A percentile compares a stretch with the other conserved stretches of the same genome.
Conservation (phyloP, 768 basidiomycete species). For the Imleria badia region DNA sequence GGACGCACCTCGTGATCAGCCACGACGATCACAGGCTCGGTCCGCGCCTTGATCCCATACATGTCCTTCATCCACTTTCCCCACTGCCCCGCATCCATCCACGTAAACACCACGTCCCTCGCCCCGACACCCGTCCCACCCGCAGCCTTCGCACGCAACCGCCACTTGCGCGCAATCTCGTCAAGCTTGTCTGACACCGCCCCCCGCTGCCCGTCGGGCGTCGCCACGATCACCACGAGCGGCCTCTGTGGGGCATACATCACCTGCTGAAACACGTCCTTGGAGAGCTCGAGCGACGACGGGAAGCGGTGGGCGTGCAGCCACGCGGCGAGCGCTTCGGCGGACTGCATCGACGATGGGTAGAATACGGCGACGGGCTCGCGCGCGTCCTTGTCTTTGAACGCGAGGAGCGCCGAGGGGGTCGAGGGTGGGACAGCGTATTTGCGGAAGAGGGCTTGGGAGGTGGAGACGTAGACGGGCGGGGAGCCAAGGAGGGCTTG, state of each 20-base stretch:
- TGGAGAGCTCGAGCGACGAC: conserved; percentile 67
- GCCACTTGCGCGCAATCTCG: conserved; percentile 63
- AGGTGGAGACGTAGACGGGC: conserved; percentile 44
- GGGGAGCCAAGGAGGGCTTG: conserved; percentile 50
- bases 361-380: conserved; percentile 46
- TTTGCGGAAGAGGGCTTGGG: conserved; percentile 32
- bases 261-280: conserved; percentile 77
- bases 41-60: conserved; percentile 61
- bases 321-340: conserved; percentile 46
- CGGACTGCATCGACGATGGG: background rate
- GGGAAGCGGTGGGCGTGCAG: conserved; percentile 72
- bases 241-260: conserved; percentile 80
- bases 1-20: conserved; percentile 67
- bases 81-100: conserved; percentile 89
- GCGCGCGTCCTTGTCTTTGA: conserved; percentile 56
- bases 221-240: conserved; percentile 74
- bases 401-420: conserved; percentile 64
- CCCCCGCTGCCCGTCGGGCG: conserved; percentile 35
- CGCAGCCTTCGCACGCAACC: conserved; percentile 30
- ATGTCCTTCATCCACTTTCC: conserved; percentile 86
- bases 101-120: conserved; percentile 75
- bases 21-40: conserved; percentile 54
- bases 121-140: conserved; percentile 12
- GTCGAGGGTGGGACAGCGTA: conserved; percentile 35
- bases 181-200: conserved; percentile 47